These are phyloP conservation scores for Carpinus viminea DNA, from an alignment of 306 rosid genomes.

Conservation along the genomic window DNA sequence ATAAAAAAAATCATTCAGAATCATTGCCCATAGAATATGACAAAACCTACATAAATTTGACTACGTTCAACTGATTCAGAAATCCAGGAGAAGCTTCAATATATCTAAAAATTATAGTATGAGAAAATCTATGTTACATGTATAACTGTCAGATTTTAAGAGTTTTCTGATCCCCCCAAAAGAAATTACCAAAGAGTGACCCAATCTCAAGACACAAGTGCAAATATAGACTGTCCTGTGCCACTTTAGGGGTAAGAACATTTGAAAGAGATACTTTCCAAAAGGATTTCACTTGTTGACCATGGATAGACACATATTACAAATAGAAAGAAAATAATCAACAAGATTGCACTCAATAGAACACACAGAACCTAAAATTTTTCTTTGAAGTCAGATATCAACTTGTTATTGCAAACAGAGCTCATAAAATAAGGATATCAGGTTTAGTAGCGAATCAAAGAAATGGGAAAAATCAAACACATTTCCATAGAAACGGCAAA, in stretches of 20 bases:
- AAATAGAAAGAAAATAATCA: neutral
- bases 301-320: neutral
- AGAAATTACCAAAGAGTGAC: neutral
- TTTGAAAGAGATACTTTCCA: neutral
- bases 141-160: neutral
- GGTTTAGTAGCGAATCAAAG: neutral
- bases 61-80: neutral
- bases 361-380: neutral
- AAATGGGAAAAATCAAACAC: constrained; percentile 4
- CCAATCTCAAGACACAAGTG: neutral
- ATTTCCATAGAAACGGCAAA: constrained; percentile 10
- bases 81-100: neutral
- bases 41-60: neutral
- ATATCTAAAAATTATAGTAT: neutral
- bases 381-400: neutral
- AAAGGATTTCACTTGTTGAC: neutral
- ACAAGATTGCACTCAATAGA: neutral
- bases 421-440: neutral
- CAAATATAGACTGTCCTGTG: neutral
- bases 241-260: too few relatives aligned
- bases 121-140: neutral
- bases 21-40: neutral
- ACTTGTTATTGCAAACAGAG: neutral
- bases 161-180: neutral
- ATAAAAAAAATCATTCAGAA: too few relatives aligned